These are phyloP conservation scores for Pholiota molesta DNA, from an alignment of 768 basidiomycete species.

Conservation along the genomic window DNA sequence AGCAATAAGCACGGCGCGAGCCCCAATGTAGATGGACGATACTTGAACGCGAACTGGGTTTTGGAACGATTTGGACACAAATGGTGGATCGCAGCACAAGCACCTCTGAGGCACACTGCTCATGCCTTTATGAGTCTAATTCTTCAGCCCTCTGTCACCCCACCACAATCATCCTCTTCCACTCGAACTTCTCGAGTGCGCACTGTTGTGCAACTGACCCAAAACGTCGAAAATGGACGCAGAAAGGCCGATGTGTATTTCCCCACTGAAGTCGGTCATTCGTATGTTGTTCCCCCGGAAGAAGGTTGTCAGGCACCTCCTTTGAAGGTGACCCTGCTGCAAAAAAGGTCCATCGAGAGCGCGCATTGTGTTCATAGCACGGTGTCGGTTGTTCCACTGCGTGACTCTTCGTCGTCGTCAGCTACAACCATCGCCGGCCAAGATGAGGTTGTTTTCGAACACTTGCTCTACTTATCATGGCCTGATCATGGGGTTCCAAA, in stretches of 20 bases:
- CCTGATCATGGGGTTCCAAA: slow-evolving; percentile 85
- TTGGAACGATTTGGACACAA: slow-evolving; percentile 69
- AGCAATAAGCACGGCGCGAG: not conserved
- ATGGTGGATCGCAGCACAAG: slow-evolving; percentile 88
- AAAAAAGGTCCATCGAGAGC: slow-evolving; percentile 46
- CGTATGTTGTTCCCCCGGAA: slow-evolving; percentile 49
- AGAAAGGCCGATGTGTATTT: slow-evolving; percentile 83
- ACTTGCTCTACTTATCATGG: slow-evolving; percentile 78
- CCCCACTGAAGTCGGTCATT: slow-evolving; percentile 58
- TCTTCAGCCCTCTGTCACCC: slow-evolving; percentile 46
- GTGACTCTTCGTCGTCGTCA: not conserved
- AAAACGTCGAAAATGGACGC: slow-evolving; percentile 65
- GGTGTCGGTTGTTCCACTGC: slow-evolving; percentile 52
- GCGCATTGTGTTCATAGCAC: slow-evolving; percentile 66
- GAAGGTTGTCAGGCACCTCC: slow-evolving; percentile 39
- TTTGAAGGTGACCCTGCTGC: slow-evolving; percentile 61
- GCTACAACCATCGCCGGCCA: slow-evolving; percentile 7
- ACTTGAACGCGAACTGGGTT: slow-evolving; percentile 90
- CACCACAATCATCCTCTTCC: slow-evolving; percentile 19
- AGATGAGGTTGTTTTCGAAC: slow-evolving; percentile 55
- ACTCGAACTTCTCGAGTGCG: slow-evolving; percentile 50
- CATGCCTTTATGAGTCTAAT: slow-evolving; percentile 80
- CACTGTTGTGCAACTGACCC: slow-evolving; percentile 84
- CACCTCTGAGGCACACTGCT: slow-evolving; percentile 68
- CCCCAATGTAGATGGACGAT: slow-evolving; percentile 40